Evolutionary conservation across 176 grass and related monocot species (phyloP), one percentile per base, ranked within the genome.

Genomic region (Hsuehochloa calcarea): DNA sequence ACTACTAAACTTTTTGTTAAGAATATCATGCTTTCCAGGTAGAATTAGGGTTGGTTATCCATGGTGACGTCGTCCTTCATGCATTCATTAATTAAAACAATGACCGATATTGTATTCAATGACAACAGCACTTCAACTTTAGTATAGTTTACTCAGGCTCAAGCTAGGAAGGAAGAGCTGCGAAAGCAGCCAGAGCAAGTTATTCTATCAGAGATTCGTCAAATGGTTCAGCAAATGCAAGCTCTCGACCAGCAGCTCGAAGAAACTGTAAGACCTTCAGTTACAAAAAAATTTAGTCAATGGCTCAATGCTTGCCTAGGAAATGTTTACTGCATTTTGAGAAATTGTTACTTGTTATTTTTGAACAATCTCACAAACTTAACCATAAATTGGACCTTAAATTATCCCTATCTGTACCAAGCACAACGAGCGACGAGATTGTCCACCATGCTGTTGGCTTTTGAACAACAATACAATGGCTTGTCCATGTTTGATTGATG

Each of bases 151-250:
- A 69, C 83, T 85, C 86, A 94, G 96, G 93, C 86, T 58, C 88
- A 98, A 85, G 83, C 89, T 86, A 94, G 35, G 84, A 94, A 90
- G 84, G 59, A 74, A 68, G 84, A 88, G n/a, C 16, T 94, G 51
- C 39, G 40, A 43, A 98, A 74, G 82, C 47, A 87, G 1, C 96
- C 96, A 70, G 91, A 98, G 74, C 73, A 95, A 79, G 67, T 88
- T 74, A 96, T 94, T 61, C 84, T 98, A 44, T 93, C 91, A 75
- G 93, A 98, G 75, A 90, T 98, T 90, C 89, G 88, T 70, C 87
- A 87, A 80, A 93, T 96, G 74, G 96, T 98, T 65, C 89, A 92
- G 80, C 87, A 98, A 79, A 98, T 98, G 93, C 85, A 96, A 92
- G 61, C 83, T 85, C 78, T 98, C 62, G 92, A 98, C 73, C 93